Evolutionary conservation across 305 asterid genomes (phyloP).

Genomic region (Euphrasia arctica): DNA sequence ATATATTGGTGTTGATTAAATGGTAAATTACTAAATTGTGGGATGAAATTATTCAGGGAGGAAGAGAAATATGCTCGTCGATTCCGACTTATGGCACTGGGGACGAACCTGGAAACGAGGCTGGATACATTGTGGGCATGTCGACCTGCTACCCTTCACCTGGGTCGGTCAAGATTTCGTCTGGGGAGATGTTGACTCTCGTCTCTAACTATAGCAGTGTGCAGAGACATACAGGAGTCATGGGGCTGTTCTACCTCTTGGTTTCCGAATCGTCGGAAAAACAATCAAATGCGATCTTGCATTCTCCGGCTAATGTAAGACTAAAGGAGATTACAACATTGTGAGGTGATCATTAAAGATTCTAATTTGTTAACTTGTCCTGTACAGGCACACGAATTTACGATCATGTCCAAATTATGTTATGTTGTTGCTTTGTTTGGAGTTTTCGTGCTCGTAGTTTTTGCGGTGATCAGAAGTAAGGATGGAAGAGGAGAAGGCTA

Average conservation of each 20-base stretch:
- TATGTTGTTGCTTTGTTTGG: constrained; percentile 4
- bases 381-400: constrained; percentile 28
- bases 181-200: constrained; percentile 69
- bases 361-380: not conserved
- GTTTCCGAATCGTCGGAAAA: constrained; percentile 46
- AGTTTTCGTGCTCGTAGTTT: not conserved
- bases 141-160: constrained; percentile 81
- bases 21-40: not conserved
- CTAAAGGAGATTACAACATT: constrained; percentile 1
- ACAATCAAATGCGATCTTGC: constrained; percentile 18
- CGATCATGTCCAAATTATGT: not conserved
- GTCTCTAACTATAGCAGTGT: constrained; percentile 63
- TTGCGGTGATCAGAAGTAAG: not conserved
- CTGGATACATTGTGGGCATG: constrained; percentile 89
- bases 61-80: constrained; percentile 72
- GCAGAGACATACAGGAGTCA: constrained; percentile 68
- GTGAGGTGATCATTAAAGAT: constrained; percentile 1
- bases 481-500: constrained; percentile 10
- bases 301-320: constrained; percentile 40
- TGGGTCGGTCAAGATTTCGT: constrained; percentile 65
- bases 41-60: constrained; percentile 41
- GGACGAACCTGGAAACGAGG: constrained; percentile 73
- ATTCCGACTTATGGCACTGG: constrained; percentile 70
- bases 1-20: not conserved
- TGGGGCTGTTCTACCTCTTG: constrained; percentile 82